Evolutionary conservation across 306 rosid species (phyloP).

Genomic region (Cucurbita moschata): DNA sequence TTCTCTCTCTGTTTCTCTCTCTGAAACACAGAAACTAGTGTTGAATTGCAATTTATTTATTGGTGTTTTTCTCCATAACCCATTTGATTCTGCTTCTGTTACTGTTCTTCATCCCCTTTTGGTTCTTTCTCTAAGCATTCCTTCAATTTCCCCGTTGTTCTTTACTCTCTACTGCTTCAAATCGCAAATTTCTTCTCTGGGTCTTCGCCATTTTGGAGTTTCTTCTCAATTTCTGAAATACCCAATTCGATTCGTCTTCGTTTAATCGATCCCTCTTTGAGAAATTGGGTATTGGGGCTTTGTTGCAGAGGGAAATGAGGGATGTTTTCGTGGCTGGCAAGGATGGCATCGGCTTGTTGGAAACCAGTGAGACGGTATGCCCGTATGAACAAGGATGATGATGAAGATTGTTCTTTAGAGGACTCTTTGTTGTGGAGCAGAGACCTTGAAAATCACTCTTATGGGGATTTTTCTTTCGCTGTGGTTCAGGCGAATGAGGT

Average conservation of each 20-base stretch:
- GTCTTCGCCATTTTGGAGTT: neutral
- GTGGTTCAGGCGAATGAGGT: slow-evolving; percentile 70
- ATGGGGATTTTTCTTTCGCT: slow-evolving; percentile 70
- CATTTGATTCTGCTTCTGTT: neutral
- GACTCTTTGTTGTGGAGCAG: slow-evolving; percentile 53
- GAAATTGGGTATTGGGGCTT: slow-evolving; percentile 8
- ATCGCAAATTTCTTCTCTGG: neutral
- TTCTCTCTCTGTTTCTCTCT: neutral
- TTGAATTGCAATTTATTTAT: slow-evolving; percentile 1
- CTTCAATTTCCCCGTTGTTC: neutral
- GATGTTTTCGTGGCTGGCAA: slow-evolving; percentile 97
- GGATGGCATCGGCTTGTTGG: slow-evolving; percentile 71
- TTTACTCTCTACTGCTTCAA: neutral
- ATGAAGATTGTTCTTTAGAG: slow-evolving; percentile 29
- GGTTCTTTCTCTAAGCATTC: neutral
- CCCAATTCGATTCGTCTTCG: neutral
- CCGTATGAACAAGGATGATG: slow-evolving; percentile 71
- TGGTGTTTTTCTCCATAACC: neutral
- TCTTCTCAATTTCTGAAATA: neutral
- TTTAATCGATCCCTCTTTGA: neutral
- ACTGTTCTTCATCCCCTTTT: neutral
- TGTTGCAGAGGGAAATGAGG: slow-evolving; percentile 71
- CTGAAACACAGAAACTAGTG: neutral
- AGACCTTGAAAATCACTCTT: slow-evolving; percentile 52
- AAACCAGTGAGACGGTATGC: slow-evolving; percentile 71